Conservation (phyloP, 1,284 basidiomycete species). For the Marasmius oreades region DNA sequence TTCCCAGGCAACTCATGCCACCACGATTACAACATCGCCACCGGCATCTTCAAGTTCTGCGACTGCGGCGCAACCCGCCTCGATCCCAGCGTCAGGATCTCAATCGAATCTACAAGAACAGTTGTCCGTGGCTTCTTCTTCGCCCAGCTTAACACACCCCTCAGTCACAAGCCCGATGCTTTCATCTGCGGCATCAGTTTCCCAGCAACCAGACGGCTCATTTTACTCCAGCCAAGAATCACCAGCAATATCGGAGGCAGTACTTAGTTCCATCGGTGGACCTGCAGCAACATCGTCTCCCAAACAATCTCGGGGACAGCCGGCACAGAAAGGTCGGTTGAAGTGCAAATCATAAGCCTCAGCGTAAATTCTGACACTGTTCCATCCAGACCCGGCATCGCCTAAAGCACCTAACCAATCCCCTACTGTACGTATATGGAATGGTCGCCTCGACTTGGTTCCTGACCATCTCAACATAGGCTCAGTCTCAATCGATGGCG, state of each 20-base stretch:
- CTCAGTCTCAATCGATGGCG: not conserved
- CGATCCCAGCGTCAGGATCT: constrained; percentile 35
- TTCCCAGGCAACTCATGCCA: constrained; percentile 22
- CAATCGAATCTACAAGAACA: constrained; percentile 43
- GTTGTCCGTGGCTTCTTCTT: constrained; percentile 51
- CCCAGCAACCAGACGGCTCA: constrained; percentile 67
- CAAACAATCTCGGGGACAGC: constrained; percentile 26
- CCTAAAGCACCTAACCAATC: constrained; percentile 19
- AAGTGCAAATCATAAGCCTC: constrained; percentile 1
- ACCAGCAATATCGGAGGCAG: constrained; percentile 67
- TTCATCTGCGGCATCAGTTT: constrained; percentile 70
- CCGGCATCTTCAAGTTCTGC: constrained; percentile 31
- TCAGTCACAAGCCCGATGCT: constrained; percentile 76
- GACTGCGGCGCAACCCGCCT: constrained; percentile 33
- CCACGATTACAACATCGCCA: constrained; percentile 25
- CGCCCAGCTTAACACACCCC: constrained; percentile 76
- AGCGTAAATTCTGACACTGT: not conserved
- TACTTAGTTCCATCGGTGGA: constrained; percentile 49
- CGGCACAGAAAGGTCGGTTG: constrained; percentile 40
- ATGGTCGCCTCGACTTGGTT: not conserved
- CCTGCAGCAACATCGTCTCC: constrained; percentile 59
- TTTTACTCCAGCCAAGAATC: constrained; percentile 68
- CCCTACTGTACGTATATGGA: not conserved
- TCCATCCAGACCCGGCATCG: constrained; percentile 34
- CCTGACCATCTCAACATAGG: constrained; percentile 6